These are phyloP conservation scores for Vaccinium vitisidaea DNA, from an alignment of 148 eudicot genomes.

Conservation along the genomic window DNA sequence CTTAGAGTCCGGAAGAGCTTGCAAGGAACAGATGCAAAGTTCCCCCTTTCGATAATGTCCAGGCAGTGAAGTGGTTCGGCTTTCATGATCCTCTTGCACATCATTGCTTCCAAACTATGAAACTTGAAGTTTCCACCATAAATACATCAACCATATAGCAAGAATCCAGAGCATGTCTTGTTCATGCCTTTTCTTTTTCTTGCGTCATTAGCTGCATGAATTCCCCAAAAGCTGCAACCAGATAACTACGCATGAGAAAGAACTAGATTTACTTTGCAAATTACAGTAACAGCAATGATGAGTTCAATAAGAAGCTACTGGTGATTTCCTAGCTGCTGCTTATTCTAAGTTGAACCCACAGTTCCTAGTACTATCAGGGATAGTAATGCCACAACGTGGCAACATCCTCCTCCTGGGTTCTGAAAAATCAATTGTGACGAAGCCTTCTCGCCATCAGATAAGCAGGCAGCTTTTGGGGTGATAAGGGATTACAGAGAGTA, in stretches of 20 bases:
- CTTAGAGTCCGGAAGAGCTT: not conserved
- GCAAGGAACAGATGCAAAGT: not conserved
- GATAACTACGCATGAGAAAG: not conserved
- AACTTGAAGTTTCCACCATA: not conserved
- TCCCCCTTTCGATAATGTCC: not conserved
- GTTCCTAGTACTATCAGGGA: too few relatives aligned
- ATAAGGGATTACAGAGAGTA: too few relatives aligned
- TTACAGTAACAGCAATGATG: not conserved
- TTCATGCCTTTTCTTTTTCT: conserved; percentile 43
- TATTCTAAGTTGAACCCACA: too few relatives aligned
- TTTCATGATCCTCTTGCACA: not conserved
- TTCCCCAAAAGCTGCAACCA: conserved; percentile 66
- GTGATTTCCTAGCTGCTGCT: too few relatives aligned
- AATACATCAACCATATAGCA: not conserved
- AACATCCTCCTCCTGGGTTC: too few relatives aligned
- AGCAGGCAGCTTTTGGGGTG: too few relatives aligned
- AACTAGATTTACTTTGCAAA: not conserved
- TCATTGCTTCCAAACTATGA: not conserved
- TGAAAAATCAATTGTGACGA: too few relatives aligned
- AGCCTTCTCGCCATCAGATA: too few relatives aligned
- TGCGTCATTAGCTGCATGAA: conserved; percentile 70
- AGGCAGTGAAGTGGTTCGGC: not conserved
- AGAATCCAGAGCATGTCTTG: not conserved
- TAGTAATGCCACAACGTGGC: too few relatives aligned
- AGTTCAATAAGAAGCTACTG: too few relatives aligned